Evolutionary conservation across 306 rosid genomes (phyloP).

Genomic region (Cajanus cajan): DNA sequence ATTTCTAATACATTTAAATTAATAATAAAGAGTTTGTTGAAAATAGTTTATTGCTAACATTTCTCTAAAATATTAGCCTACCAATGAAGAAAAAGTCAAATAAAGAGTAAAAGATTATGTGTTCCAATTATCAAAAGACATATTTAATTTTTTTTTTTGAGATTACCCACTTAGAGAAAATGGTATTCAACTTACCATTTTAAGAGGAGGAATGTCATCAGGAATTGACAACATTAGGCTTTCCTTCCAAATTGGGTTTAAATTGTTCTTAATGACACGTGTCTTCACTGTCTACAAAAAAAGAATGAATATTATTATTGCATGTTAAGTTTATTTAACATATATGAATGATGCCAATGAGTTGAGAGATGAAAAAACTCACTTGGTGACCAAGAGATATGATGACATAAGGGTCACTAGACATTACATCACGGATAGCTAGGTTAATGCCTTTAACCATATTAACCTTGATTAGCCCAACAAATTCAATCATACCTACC

Average conservation of each 20-base stretch:
- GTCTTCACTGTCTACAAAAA: slow-evolving; percentile 85
- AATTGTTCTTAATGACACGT: slow-evolving; percentile 78
- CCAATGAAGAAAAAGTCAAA: background rate
- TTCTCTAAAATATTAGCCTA: background rate
- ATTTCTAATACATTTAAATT: too few species aligned
- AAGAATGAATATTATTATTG: slow-evolving; percentile 15
- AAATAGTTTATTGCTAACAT: too few species aligned
- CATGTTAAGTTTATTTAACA: background rate
- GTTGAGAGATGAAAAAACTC: slow-evolving; percentile 42
- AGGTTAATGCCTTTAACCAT: slow-evolving; percentile 89
- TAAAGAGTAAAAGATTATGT: background rate
- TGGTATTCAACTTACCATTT: slow-evolving; percentile 60
- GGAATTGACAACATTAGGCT: slow-evolving; percentile 95
- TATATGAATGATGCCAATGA: background rate
- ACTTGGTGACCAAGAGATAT: slow-evolving; percentile 88
- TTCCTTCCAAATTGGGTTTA: slow-evolving; percentile 96
- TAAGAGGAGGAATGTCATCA: slow-evolving; percentile 72
- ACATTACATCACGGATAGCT: slow-evolving; percentile 75
- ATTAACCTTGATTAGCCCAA: slow-evolving; percentile 87
- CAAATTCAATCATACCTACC: slow-evolving; percentile 98
- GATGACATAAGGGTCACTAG: slow-evolving; percentile 94
- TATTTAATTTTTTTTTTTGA: background rate
- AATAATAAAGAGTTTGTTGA: too few species aligned
- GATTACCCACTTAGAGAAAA: background rate
- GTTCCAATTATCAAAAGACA: background rate